Base-by-base conservation (phyloP, 78 protist genomes). In the Dictyostelium capitatum region DNA sequence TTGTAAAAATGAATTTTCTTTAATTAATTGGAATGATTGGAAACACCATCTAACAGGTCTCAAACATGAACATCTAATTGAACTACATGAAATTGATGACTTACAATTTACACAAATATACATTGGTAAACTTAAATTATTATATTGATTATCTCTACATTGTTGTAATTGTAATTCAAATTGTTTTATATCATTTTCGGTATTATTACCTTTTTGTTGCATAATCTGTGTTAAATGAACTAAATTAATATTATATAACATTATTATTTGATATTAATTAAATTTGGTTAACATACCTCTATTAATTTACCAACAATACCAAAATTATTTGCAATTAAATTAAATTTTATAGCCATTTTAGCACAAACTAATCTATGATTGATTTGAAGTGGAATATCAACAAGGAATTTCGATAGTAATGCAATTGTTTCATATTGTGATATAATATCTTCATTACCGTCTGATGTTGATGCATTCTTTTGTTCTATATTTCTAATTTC, bases 331-430 rank as follows among this genome's bases (percentile, higher is more conserved):
- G 82, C 50, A 43, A 46, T 51, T 47, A 90, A 25, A 54, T 90
- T 90, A 53, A 80, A 82, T 12, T 73, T 15, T 23, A 81, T 73
- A 8, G 95, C 95, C 95, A 90, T 90, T 41, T 67, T 75, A 3
- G 95, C 83, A 65, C 89, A 90, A 23, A 90, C 79, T 5, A 80
- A 12, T 57, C 85, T 47, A 83, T 90, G 95, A 43, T 72, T 51
- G 2, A 8, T 23, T 77, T 90, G 95, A 83, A 81, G 53, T 25
- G 95, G 95, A 17, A 90, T 74, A 41, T 81, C 95, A 30, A 83
- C 95, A 41, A 90, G 30, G 12, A 80, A 77, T 19, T 79, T 59
- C 6, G 90, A 77, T 6, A 81, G 77, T 32, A 90, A 25, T 6
- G 85, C 59, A 17, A 56, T 12, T 37, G 30, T 81, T 73, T 85